Base-by-base conservation (phyloP, 2,329 filamentous ascomycete species). In the Fusarium paranaense region DNA sequence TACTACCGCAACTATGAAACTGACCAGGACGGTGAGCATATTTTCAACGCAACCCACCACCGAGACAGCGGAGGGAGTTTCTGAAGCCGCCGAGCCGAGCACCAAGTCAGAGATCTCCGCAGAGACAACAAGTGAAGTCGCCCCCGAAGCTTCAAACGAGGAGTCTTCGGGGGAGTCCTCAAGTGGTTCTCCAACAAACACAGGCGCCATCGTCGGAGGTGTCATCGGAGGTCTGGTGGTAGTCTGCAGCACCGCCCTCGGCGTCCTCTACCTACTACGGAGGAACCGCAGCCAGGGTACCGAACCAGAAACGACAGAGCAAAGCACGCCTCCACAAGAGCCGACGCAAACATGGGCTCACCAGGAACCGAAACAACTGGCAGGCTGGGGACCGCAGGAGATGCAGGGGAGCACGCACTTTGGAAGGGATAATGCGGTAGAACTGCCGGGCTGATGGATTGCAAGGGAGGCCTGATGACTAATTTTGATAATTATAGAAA, bases 211-310 rank as follows among this genome's bases (percentile, higher is more conserved):
- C 38, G 70, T 83, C 13, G 82, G 81, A 7, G 83, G 81, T 6
- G 77, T 81, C 3, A 64, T 84, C 14, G 82, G 81, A 8, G 80
- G 81, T 2, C 64, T 84, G 3, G 81, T 78, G 4, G 73, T 84
- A 3, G 18, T 85, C 2, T 82, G 82, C 66, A 74, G 77, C 20
- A 81, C 76, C 0, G 70, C 50, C 6, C 63, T 81, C n/a, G 70
- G 32, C 18, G 35, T 50, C 18, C 11, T 71, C 5, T 66, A 62
- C 25, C 10, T 71, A 2, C 32, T 54, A 2, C 38, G 67, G 11
- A 40, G 20, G 11, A 71, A 56, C 8, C 40, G 37, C 4, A 10
- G 7, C 0, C 32, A 62, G 18, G 18, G 14, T 14, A 8, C 9
- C 0, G 9, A 69, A 6, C 6, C 33, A 25, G 27, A 6, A 13